Evolutionary conservation across 2,329 filamentous ascomycete species (phyloP).

Genomic region (Rugonectria rugulosa): DNA sequence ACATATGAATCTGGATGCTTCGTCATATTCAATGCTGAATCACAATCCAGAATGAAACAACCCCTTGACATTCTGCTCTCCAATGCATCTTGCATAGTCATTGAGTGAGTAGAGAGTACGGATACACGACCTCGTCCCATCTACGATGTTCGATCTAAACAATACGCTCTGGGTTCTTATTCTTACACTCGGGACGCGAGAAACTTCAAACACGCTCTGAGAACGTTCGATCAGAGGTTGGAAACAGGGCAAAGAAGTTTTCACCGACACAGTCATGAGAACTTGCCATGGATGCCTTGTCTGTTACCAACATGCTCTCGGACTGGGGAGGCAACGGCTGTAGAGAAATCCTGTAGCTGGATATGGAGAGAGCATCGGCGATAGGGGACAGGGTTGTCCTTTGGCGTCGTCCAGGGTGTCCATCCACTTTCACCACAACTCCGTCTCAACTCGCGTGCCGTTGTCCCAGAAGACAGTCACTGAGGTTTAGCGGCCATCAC

Average conservation of each 20-base stretch:
- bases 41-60: slow-evolving; percentile 3
- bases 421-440: slow-evolving; percentile 24
- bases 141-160: slow-evolving; percentile 32
- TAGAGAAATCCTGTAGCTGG: slow-evolving; percentile 39
- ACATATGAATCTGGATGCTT: no score
- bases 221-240: slow-evolving; percentile 35
- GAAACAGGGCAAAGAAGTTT: slow-evolving; percentile 25
- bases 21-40: no score
- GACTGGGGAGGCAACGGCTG: slow-evolving; percentile 23
- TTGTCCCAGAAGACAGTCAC: slow-evolving; percentile 41
- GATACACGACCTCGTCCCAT: slow-evolving; percentile 26
- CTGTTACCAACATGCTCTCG: slow-evolving; percentile 26
- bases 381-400: slow-evolving; percentile 21
- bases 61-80: neutral
- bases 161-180: no score
- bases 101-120: slow-evolving; percentile 31
- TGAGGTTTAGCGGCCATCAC: slow-evolving; percentile 42
- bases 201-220: slow-evolving; percentile 23
- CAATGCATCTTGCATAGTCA: slow-evolving; percentile 25
- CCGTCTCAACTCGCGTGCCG: slow-evolving; percentile 37
- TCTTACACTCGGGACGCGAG: no score
- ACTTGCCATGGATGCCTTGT: slow-evolving; percentile 33
- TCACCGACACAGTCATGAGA: slow-evolving; percentile 28
- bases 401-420: slow-evolving; percentile 27
- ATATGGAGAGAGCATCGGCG: slow-evolving; percentile 31